Evolutionary conservation across 2,329 filamentous ascomycete genomes (phyloP).

Genomic region (Daldinia sp.): DNA sequence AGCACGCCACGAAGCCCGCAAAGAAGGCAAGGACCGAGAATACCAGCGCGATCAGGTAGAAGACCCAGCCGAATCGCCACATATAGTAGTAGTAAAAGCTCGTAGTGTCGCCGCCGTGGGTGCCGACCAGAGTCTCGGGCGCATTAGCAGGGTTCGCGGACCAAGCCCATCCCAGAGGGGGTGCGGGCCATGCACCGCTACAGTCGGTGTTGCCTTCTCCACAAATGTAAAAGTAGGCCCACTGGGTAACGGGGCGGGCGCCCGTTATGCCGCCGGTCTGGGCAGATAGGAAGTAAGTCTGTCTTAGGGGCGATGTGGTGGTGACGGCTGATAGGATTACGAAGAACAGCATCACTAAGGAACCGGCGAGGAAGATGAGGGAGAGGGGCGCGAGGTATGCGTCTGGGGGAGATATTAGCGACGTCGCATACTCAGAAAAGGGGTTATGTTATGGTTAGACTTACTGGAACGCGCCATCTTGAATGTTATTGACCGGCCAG

Average conservation of each 20-base stretch:
- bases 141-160: conserved; percentile 59
- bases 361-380: conserved; percentile 61
- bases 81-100: conserved; percentile 78
- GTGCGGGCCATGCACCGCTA: conserved; percentile 69
- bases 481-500: conserved; percentile 19
- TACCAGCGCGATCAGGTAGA: conserved; percentile 86
- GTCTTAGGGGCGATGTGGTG: conserved; percentile 69
- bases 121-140: conserved; percentile 62
- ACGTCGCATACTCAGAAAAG: background rate
- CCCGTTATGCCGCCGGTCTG: conserved; percentile 79
- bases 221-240: conserved; percentile 93
- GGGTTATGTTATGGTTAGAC: background rate
- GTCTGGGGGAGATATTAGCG: conserved; percentile 17
- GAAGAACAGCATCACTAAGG: conserved; percentile 69
- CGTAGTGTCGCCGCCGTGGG: conserved; percentile 67
- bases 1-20: conserved; percentile 75
- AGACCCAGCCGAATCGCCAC: conserved; percentile 93
- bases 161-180: conserved; percentile 80
- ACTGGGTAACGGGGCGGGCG: conserved; percentile 77
- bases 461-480: conserved; percentile 41
- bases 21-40: conserved; percentile 78
- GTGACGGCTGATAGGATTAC: conserved; percentile 68
- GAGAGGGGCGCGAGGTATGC: conserved; percentile 47
- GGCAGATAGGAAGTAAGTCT: conserved; percentile 88
- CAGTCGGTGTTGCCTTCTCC: conserved; percentile 74